Evolutionary conservation across 1,284 basidiomycete species (phyloP), one percentile per base, ranked within the genome.

Genomic region (Inonotus hispidus): DNA sequence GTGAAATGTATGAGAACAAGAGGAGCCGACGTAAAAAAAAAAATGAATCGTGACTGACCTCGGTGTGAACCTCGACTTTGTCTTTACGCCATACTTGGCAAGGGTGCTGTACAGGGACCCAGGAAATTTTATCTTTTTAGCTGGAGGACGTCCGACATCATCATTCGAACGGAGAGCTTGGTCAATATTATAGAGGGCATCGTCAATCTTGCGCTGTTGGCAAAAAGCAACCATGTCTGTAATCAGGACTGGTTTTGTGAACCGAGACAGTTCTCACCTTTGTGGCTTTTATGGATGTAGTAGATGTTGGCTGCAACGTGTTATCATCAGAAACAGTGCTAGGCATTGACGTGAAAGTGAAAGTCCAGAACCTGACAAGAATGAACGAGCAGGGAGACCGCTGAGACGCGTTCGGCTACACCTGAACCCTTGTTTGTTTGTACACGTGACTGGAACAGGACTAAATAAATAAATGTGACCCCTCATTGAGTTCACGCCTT

Each of bases 41-140:
- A n/a, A n/a, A 54, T 49, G 27, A 55, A 56, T 6, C 19, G n/a
- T 1, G 13, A n/a, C 62, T 29, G 8, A 57, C 45, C 23, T 23
- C 32, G 53, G 25, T 13, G 52, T 35, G 37, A 27, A 3, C 16
- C 49, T 60, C 10, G 53, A 52, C 38, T 57, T 63, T n/a, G 62
- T 70, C 68, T 78, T 82, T 61, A 87, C 80, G 1, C 88, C 85
- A 68, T 90, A 89, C 73, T 89, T 91, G 56, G 85, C 79, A 37
- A 92, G 76, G 1, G 87, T 87, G 0, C 88, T 83, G 70, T 90
- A 91, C 3, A 92, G 69, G 0, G 88, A 86, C 25, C 45, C 38
- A 23, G 58, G 58, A 29, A 63, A 56, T 37, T 58, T 58, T 27
- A 46, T 52, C 47, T 63, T 63, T 32, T 63, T 63, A 6, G 53